Evolutionary conservation across 2,329 filamentous ascomycete genomes (phyloP), one percentile per base, ranked within the genome.

Genomic region (Coniochaeta prunicola): DNA sequence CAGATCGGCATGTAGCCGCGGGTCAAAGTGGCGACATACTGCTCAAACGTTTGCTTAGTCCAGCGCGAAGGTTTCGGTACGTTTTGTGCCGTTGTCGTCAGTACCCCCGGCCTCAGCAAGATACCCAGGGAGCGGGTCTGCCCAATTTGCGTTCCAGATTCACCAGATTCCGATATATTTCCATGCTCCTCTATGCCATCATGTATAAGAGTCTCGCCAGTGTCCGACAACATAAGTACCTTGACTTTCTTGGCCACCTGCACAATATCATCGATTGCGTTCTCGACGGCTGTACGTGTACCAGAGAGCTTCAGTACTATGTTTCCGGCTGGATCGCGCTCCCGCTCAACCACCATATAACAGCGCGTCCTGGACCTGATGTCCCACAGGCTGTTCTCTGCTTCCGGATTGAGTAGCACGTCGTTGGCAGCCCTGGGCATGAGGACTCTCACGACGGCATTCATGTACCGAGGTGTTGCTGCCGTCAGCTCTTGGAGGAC

Each of bases 21-120:
- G 9, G 71, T 70, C n/a, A 82, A 67, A 0, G 68, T 67, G 0
- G 69, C 66, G 21, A 82, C 69, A 61, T 81, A 81, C 2, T 66
- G 60, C 54, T 76, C 68, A 17, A 82, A 74, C 1, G 71, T 69
- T 38, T 71, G 64, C 53, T 65, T 67, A 3, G 76, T 77, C 79
- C 79, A 81, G 1, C 59, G 50, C 1, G 58, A 40, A 0, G 78
- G 78, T 30, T 65, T 68, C 0, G 73, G 69, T 9, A 77, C 73
- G 45, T 74, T 64, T 59, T 77, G 71, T 30, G 76, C 77, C 7
- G 69, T 69, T 15, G 63, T 62, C 19, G 66, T 40, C 3, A 67
- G 60, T 3, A 24, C 24, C 53, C 65, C 60, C 1, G 63, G 64
- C 13, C 21, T 40, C 24, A 30, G 53, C 28, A 57, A 63, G n/a